Conservation (phyloP, 345 rosid species). For the Gossypium longicalyx region DNA sequence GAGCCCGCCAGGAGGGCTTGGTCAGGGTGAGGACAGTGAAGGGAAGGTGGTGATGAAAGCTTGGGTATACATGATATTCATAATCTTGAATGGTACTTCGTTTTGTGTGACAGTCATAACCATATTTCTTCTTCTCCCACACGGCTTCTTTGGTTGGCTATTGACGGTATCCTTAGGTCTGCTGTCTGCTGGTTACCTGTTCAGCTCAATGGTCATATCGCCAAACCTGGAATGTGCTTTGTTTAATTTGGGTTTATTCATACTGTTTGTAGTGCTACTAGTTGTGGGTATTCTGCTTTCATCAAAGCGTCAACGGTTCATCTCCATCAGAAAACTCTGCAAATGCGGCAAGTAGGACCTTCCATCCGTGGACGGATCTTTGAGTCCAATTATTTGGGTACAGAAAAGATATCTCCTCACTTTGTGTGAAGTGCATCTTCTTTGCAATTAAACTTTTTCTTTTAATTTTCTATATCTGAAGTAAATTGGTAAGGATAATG, state of each 20-base stretch:
- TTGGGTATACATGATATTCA: not conserved
- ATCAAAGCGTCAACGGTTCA: not conserved
- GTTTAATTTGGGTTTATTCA: not conserved
- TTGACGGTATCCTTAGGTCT: not conserved
- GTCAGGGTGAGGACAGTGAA: not conserved
- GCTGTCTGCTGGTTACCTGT: not conserved
- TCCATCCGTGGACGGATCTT: no score
- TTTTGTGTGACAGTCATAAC: not conserved
- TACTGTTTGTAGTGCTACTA: not conserved
- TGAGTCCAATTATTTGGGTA: no score
- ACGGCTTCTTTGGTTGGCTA: not conserved
- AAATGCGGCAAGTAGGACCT: not conserved
- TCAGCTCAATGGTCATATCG: not conserved
- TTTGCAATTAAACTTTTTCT: no score
- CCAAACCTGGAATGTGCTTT: not conserved
- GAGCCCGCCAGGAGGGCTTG: not conserved
- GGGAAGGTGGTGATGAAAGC: not conserved
- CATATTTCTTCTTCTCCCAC: not conserved
- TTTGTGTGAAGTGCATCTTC: no score
- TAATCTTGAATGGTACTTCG: not conserved
- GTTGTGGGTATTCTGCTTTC: not conserved
- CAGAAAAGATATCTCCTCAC: no score
- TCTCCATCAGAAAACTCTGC: not conserved
- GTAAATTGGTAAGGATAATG: no score
- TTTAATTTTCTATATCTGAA: no score